These are phyloP conservation scores for Colletotrichum orbiculare DNA, from an alignment of 2,329 filamentous ascomycete species.

Conservation along the genomic window DNA sequence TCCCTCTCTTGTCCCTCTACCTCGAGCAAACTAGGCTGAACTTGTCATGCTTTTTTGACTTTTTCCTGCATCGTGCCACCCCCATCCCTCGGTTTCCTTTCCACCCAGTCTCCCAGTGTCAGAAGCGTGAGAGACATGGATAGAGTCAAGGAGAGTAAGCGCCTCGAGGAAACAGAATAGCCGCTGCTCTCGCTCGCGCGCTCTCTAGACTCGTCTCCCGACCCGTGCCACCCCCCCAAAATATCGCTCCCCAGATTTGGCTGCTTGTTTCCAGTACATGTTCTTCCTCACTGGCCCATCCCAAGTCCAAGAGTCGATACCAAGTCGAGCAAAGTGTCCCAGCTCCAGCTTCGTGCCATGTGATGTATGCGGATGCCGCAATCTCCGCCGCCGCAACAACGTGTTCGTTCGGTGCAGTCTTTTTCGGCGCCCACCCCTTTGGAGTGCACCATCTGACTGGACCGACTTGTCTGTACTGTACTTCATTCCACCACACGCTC, in stretches of 20 bases:
- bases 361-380: constrained; percentile 33
- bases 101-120: no score
- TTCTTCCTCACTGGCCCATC: constrained; percentile 20
- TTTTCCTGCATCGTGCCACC: not conserved
- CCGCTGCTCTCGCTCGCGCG: no score
- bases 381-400: constrained; percentile 15
- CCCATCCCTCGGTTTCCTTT: constrained; percentile 7
- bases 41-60: constrained; percentile 3
- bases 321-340: constrained; percentile 30
- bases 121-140: no score
- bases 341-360: constrained; percentile 23
- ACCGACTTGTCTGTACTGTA: no score
- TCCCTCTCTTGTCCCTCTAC: constrained; percentile 1
- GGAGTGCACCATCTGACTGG: no score
- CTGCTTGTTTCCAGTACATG: constrained; percentile 18
- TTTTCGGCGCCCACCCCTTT: no score
- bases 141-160: no score
- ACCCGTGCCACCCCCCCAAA: not conserved
- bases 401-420: no score
- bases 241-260: not conserved
- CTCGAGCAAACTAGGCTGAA: not conserved
- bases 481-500: no score
- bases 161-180: no score
- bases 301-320: not conserved
- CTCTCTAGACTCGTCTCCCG: no score